Conservation (phyloP, 2,329 filamentous ascomycete species). For the Hypoxylon rubiginosum region DNA sequence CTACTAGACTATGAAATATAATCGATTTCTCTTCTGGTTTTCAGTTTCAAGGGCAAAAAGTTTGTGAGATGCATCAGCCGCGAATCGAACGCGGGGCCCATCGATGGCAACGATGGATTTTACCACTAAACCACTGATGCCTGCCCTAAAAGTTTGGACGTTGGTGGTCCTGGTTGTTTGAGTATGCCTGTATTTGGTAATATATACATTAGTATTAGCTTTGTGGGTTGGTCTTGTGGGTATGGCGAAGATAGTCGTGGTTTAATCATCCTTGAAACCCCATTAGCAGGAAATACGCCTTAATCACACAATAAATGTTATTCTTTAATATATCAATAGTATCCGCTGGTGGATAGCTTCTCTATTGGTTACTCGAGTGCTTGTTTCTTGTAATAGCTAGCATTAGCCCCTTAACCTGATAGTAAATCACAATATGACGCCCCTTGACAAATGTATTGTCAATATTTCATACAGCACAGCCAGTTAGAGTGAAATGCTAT, state of each 20-base stretch:
- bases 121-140: conserved; percentile 65
- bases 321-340: too few relatives aligned
- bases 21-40: neutral
- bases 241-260: neutral
- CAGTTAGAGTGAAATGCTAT: neutral
- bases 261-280: neutral
- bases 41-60: conserved; percentile 1
- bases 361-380: neutral
- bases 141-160: neutral
- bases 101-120: conserved; percentile 68
- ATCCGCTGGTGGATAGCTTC: neutral
- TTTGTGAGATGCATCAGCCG: conserved; percentile 53
- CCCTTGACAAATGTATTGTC: neutral
- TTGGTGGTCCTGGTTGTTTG: neutral
- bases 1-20: neutral
- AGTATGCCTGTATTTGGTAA: neutral
- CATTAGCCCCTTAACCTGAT: too few relatives aligned
- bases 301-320: neutral
- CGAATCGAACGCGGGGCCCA: conserved; percentile 63
- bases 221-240: neutral
- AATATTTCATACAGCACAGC: neutral
- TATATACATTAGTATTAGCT: neutral
- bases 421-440: neutral
- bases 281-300: too few relatives aligned
- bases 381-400: neutral